Evolutionary conservation across 345 rosid genomes (phyloP).

Genomic region (Populus tremula): DNA sequence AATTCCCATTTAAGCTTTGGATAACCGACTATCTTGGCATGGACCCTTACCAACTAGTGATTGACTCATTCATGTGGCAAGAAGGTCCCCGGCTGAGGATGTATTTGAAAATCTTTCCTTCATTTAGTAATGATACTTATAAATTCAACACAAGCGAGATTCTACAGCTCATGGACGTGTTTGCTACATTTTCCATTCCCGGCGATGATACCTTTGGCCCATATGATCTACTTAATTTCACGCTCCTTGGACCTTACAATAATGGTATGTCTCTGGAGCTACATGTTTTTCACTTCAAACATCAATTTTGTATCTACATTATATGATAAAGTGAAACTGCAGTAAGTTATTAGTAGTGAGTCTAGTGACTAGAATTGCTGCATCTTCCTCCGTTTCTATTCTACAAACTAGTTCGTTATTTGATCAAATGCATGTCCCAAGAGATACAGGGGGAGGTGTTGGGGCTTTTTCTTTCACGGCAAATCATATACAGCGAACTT

Average conservation of each 20-base stretch:
- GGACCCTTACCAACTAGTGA: conserved; percentile 38
- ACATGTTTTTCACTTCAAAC: not conserved
- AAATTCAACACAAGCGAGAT: conserved; percentile 37
- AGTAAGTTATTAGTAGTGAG: too few relatives aligned
- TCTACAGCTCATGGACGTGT: conserved; percentile 23
- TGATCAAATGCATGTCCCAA: too few relatives aligned
- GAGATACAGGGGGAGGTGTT: too few relatives aligned
- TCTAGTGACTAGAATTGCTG: too few relatives aligned
- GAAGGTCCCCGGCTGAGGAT: conserved; percentile 45
- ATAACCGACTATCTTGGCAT: conserved; percentile 31
- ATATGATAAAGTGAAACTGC: too few relatives aligned
- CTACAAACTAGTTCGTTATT: too few relatives aligned
- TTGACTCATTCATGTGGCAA: conserved; percentile 40
- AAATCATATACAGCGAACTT: too few relatives aligned
- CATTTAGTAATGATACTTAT: not conserved
- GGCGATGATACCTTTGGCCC: conserved; percentile 44
- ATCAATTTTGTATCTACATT: too few relatives aligned
- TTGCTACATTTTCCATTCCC: conserved; percentile 33
- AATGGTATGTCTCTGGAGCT: conserved; percentile 30
- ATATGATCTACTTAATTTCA: conserved; percentile 46
- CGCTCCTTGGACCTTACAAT: conserved; percentile 34
- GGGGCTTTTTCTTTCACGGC: too few relatives aligned
- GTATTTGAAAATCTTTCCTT: conserved; percentile 46
- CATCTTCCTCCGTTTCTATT: too few relatives aligned
- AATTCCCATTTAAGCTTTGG: conserved; percentile 10